A percentile compares a stretch with the other conserved stretches of the same genome.
These are phyloP conservation scores for Trametes cubensis DNA, from an alignment of 768 basidiomycete genomes.

Conservation along the genomic window DNA sequence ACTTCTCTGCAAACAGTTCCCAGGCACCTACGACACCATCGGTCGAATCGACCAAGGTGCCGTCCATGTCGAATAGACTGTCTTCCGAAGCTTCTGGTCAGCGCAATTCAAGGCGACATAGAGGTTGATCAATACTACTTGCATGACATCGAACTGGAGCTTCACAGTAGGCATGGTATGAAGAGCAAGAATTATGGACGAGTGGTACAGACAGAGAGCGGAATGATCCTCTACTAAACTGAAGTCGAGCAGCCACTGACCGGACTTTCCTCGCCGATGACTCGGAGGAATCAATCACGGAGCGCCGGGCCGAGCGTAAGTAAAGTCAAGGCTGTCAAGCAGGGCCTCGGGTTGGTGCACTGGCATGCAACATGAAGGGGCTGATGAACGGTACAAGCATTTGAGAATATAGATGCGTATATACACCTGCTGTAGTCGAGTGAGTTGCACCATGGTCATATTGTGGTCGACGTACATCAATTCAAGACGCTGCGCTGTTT, in stretches of 20 bases:
- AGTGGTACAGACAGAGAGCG: background rate
- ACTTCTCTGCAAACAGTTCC: slow-evolving; percentile 72
- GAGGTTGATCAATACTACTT: slow-evolving; percentile 17
- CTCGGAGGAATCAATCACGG: background rate
- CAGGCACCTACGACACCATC: slow-evolving; percentile 83
- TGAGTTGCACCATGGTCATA: too few relatives aligned
- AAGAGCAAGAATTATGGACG: background rate
- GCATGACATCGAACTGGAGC: slow-evolving; percentile 46
- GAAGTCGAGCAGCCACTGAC: background rate
- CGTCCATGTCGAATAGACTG: slow-evolving; percentile 84
- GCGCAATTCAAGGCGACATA: background rate
- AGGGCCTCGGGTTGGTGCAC: too few relatives aligned
- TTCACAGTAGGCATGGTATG: slow-evolving; percentile 37
- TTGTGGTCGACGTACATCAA: too few relatives aligned
- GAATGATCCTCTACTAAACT: background rate
- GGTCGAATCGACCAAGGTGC: slow-evolving; percentile 81
- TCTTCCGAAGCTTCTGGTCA: background rate
- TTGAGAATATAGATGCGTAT: background rate
- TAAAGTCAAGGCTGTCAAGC: too few relatives aligned
- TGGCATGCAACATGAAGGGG: too few relatives aligned
- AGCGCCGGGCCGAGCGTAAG: background rate
- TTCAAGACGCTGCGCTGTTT: too few relatives aligned
- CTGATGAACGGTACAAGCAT: too few relatives aligned
- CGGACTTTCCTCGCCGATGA: slow-evolving; percentile 6
- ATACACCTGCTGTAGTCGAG: too few relatives aligned